These are phyloP conservation scores for Brassica nigra DNA, from an alignment of 345 rosid species.

Conservation along the genomic window DNA sequence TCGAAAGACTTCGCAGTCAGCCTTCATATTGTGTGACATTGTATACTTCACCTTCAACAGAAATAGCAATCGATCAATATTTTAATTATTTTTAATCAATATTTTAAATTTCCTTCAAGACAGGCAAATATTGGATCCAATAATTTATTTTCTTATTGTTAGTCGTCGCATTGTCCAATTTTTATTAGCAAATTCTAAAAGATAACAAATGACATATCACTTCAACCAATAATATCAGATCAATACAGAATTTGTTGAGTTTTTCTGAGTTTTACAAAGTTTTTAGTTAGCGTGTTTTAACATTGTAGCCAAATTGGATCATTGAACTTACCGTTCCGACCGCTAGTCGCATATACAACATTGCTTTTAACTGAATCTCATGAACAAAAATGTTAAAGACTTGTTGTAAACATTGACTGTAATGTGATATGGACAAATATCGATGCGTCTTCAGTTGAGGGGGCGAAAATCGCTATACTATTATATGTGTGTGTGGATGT, in stretches of 20 bases:
- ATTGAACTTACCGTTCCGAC: not conserved
- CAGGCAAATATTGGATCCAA: not conserved
- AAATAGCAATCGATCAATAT: not conserved
- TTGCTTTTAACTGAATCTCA: not conserved
- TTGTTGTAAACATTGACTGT: not conserved
- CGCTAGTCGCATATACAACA: not conserved
- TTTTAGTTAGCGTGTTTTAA: not conserved
- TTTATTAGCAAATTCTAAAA: not conserved
- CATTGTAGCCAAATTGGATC: not conserved
- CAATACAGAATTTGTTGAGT: not conserved
- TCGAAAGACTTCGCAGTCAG: not conserved
- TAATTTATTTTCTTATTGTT: not conserved
- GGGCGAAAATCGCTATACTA: slow-evolving; percentile 19
- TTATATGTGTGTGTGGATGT: slow-evolving; percentile 4
- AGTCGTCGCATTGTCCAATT: not conserved
- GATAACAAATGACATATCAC: not conserved
- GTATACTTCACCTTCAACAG: not conserved
- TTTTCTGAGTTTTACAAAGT: not conserved
- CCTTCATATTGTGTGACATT: not conserved
- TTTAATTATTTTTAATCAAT: not conserved
- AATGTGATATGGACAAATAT: not conserved
- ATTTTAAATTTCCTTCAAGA: not conserved
- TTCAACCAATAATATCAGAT: not conserved
- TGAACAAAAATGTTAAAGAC: not conserved
- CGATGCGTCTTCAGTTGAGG: slow-evolving; percentile 4